Evolutionary conservation across 2,329 filamentous ascomycete genomes (phyloP).

Genomic region (Verticillium zaregamsianum): DNA sequence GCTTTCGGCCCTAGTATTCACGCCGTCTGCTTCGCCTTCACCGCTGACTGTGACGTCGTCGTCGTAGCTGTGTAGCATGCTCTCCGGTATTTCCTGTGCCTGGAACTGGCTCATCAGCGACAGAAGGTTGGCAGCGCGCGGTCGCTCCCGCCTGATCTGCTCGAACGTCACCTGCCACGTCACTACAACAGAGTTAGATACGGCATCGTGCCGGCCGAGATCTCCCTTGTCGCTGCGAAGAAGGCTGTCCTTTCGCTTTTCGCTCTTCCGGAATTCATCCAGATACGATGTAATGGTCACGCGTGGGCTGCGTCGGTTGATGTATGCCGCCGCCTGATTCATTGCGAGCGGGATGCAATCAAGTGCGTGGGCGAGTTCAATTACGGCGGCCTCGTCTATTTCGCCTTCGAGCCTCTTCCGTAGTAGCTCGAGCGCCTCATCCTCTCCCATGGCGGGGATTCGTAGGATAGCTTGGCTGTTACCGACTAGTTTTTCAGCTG

Average conservation of each 20-base stretch:
- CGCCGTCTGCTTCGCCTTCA: neutral
- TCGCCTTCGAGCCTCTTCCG: slow-evolving; percentile 2
- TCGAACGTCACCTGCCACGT: slow-evolving; percentile 24
- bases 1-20: no score
- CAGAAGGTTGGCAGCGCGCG: slow-evolving; percentile 34
- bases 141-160: slow-evolving; percentile 25
- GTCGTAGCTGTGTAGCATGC: neutral
- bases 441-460: neutral
- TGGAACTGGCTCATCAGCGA: slow-evolving; percentile 44
- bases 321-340: slow-evolving; percentile 23
- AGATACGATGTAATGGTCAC: slow-evolving; percentile 25
- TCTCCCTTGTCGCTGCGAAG: slow-evolving; percentile 11
- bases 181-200: slow-evolving; percentile 19
- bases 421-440: neutral
- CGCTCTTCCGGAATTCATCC: slow-evolving; percentile 20
- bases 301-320: slow-evolving; percentile 14
- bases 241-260: slow-evolving; percentile 19
- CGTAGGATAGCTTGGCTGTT: neutral
- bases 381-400: neutral
- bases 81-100: slow-evolving; percentile 30
- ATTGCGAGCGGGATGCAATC: slow-evolving; percentile 26
- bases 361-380: slow-evolving; percentile 5
- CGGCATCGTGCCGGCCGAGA: neutral
- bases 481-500: slow-evolving; percentile 11
- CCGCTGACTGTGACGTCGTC: neutral